Conservation (phyloP, 2,329 filamentous ascomycete genomes). For the Monosporascus sp. region DNA sequence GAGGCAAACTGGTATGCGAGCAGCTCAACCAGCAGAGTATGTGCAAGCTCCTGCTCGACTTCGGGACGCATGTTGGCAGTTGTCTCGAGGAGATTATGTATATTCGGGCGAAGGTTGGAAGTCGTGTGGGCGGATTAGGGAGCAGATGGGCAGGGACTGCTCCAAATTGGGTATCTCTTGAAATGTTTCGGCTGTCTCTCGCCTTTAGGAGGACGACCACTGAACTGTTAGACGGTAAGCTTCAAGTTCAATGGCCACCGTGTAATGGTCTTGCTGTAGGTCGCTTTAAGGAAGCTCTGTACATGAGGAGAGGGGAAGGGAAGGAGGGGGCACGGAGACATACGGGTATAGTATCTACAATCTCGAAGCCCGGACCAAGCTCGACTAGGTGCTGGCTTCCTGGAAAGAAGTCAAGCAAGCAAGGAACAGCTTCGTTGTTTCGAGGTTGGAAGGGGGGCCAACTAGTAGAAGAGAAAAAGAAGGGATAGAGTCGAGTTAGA, state of each 20-base stretch:
- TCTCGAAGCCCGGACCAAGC: background rate
- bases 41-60: slow-evolving; percentile 97
- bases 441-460: background rate
- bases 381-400: background rate
- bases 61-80: slow-evolving; percentile 80
- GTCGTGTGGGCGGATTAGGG: slow-evolving; percentile 1
- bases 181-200: background rate
- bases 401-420: background rate
- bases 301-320: background rate
- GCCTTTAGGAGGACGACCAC: background rate
- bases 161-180: background rate
- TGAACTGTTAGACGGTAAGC: background rate
- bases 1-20: slow-evolving; percentile 99
- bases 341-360: background rate
- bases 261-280: background rate
- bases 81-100: slow-evolving; percentile 10
- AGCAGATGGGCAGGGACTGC: slow-evolving; percentile 1
- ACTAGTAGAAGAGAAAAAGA: background rate
- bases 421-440: background rate
- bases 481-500: background rate
- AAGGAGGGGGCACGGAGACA: background rate
- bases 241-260: background rate
- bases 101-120: slow-evolving; percentile 3
- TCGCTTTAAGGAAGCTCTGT: background rate
- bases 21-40: slow-evolving; percentile 96